Base-by-base conservation (phyloP, 805 yeast species). In the Metschnikowia lachancei region DNA sequence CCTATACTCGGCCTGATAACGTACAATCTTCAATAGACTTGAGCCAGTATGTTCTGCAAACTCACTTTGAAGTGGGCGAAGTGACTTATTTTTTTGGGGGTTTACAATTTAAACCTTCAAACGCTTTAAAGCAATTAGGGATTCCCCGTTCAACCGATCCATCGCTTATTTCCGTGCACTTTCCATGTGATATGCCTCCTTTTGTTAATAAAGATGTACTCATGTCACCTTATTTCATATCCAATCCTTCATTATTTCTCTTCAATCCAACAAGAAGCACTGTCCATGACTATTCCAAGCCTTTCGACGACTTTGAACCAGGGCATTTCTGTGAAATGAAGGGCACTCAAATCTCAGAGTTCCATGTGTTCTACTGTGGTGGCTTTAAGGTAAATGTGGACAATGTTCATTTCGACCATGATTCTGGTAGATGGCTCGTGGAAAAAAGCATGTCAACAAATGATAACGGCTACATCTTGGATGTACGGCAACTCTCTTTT, bases 351-450 rank as follows among this genome's bases (percentile, higher is more conserved):
- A 65, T 85, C 4, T 77, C 86, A 4, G 68, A 73, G n/a, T 64
- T 80, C 31, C 82, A 82, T 55, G 70, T 81, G 13, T 73, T 84
- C 52, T 74, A 76, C 48, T 83, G 78, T 58, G 95, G 92, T n/a
- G 95, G 94, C 0, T 78, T 83, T 59, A 77, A 76, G 43, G 46
- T 71, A 17, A 49, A 52, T 19, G 56, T 56, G 14, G 61, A 56
- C 11, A 53, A 62, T 1, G 64, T 61, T 7, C 45, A 46, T 1
- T 61, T 65, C 46, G 46, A 54, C 6, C 56, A 57, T 4, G 53
- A 57, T 2, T 45, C 55, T 16, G 66, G 60, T 47, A 50, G 65
- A 48, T 65, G 78, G 77, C 39, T 69, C 50, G 52, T 66, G 14
- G 68, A 73, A 36, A 73, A 75, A 52, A 67, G 70, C 19, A 65